Evolutionary conservation across 768 basidiomycete species (phyloP).

Genomic region (Ramaria sp.): DNA sequence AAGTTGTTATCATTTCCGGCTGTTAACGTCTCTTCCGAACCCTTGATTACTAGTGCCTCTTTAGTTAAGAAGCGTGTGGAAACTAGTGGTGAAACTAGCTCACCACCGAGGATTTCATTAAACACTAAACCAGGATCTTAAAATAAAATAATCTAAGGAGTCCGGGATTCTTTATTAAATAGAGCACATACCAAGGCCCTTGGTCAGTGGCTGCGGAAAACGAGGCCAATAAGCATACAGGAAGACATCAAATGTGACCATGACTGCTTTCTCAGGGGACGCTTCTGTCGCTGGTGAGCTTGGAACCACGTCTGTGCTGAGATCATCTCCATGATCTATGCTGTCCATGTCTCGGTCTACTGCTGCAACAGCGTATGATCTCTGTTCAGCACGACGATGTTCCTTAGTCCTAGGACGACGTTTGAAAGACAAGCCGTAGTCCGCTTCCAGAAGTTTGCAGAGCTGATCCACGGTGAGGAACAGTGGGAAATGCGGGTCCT

Average conservation of each 20-base stretch:
- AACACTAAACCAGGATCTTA: slow-evolving; percentile 55
- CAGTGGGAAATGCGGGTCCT: slow-evolving; percentile 54
- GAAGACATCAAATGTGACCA: slow-evolving; percentile 39
- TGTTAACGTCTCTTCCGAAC: slow-evolving; percentile 44
- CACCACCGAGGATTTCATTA: slow-evolving; percentile 50
- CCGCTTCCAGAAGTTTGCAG: slow-evolving; percentile 37
- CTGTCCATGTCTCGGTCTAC: slow-evolving; percentile 1
- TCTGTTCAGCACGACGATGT: slow-evolving; percentile 5
- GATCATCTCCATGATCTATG: not conserved
- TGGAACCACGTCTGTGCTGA: not conserved
- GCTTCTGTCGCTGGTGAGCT: not conserved
- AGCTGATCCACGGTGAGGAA: slow-evolving; percentile 56
- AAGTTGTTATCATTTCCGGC: slow-evolving; percentile 21
- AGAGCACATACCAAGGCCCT: slow-evolving; percentile 35
- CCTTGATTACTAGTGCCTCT: slow-evolving; percentile 46
- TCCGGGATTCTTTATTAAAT: not conserved
- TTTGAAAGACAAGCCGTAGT: slow-evolving; percentile 19
- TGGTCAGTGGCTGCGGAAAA: slow-evolving; percentile 39
- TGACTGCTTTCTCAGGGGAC: slow-evolving; percentile 4
- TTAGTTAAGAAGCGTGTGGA: not conserved
- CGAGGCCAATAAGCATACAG: slow-evolving; percentile 45
- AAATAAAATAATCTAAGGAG: slow-evolving; percentile 17
- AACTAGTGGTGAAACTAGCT: slow-evolving; percentile 7
- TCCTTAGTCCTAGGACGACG: slow-evolving; percentile 1
- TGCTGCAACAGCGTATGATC: not conserved